Base-by-base conservation (phyloP, 1,139 yeast species). In the Lodderomyces theae region DNA sequence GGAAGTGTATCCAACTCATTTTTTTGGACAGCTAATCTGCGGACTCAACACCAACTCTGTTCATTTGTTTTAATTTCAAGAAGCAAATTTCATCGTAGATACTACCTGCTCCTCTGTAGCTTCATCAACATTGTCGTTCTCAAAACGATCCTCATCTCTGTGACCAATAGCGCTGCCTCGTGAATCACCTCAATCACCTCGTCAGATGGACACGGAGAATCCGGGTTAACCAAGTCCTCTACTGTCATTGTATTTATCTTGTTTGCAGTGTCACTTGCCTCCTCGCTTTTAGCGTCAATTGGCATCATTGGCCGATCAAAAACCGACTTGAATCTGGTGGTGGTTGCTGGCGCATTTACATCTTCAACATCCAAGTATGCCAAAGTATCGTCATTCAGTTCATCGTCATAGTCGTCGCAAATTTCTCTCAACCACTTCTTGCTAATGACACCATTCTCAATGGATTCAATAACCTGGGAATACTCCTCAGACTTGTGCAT, bases 401-500 rank as follows among this genome's bases (percentile, higher is more conserved):
- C 46, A 43, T 58, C 53, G 26, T 48, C 46, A 13, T 10, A 19
- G 37, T 57, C 58, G 43, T 58, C 61, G 0, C 72, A 64, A 1
- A 73, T 66, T 45, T 75, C 74, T 53, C 74, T 70, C 52, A 82
- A 60, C 30, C 82, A 59, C 0, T 74, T 70, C 33, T 78, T 57
- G 57, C 82, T 87, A 54, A 82, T 58, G 49, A 74, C 75, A 0
- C 87, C 87, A 55, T 82, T 86, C 29, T 71, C 70, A 6, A 86
- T 67, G 38, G 79, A 72, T 51, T 80, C 83, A 13, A 88, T 75
- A 55, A 88, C 87, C 30, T 86, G 89, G 34, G 79, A 82, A 57
- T 86, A 94, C 0, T 82, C 88, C 5, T 28, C 25, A 57, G 1
- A 77, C 72, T 15, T 56, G 64, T 38, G 53, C 48, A 12, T 56